A percentile compares a stretch with the other conserved stretches of the same genome.
Conservation (phyloP, 169 alveolate species). For the Prorocentrum cordatum region DNA sequence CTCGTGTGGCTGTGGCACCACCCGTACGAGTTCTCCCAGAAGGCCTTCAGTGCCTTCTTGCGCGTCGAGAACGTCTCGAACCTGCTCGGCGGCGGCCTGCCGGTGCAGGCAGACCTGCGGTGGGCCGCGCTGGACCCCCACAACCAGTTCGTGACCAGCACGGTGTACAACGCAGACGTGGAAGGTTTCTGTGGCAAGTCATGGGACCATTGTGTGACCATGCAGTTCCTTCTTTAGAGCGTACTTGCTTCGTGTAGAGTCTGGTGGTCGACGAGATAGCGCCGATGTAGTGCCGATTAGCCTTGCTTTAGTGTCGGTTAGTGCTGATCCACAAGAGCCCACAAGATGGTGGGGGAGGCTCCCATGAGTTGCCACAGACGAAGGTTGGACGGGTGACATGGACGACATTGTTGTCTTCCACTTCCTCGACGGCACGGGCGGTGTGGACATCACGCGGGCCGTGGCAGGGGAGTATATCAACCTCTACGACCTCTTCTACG, state of each 20-base stretch:
- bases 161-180: not conserved
- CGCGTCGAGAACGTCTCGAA: not conserved
- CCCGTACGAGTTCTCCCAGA: slow-evolving; percentile 21
- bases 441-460: not conserved
- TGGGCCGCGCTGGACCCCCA: not conserved
- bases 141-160: slow-evolving; percentile 9
- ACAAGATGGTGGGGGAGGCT: too few relatives aligned
- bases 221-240: not conserved
- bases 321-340: not conserved
- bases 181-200: too few relatives aligned
- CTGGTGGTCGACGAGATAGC: not conserved
- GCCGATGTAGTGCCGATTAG: not conserved
- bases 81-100: not conserved
- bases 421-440: slow-evolving; percentile 30
- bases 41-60: not conserved
- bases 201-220: not conserved
- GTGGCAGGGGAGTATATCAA: not conserved
- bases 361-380: not conserved
- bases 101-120: not conserved
- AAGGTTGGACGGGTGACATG: slow-evolving; percentile 22
- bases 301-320: too few relatives aligned
- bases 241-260: not conserved
- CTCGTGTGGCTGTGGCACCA: slow-evolving; percentile 13
- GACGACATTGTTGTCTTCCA: not conserved
- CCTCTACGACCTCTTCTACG: not conserved